Evolutionary conservation across 2,329 filamentous ascomycete species (phyloP), one percentile per base, ranked within the genome.

Genomic region (Colletotrichum phormii): DNA sequence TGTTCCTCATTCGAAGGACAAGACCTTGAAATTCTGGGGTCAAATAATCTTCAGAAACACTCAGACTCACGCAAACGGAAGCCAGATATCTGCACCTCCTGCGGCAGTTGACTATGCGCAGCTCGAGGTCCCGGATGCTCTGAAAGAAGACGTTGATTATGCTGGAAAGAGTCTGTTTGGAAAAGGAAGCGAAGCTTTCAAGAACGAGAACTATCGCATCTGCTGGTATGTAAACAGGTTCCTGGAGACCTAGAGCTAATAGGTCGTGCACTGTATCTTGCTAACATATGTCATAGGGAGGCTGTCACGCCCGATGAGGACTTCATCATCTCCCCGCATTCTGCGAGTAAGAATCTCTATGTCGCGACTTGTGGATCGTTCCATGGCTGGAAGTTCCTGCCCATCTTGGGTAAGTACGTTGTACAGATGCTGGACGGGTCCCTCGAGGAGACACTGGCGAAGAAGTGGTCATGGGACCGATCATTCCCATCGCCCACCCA

Each of bases 321-420:
- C 74, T 88, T 87, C 73, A 81, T 90, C 29, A 85, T 90, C 70
- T 85, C 84, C 4, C 85, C 86, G 0, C 82, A 88, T 64, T 55
- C 81, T 0, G 79, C 80, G 72, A 86, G 57, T n/a, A 74, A 67
- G 22, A 87, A 87, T 60, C 77, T 90, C 1, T 89, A 85, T 73
- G 75, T 91, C 4, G 88, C 87, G 0, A 85, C 86, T 0, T 88
- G 86, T 2, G 88, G 88, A 0, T 89, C 87, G 4, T 88, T 89
- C 65, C 88, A 90, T 76, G 84, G 86, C 26, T 89, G 84, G 81
- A 90, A 90, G 51, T 72, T 72, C 24, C 37, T 90, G 37, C 88
- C 88, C 0, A 84, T 84, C 1, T 84, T 88, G 51, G 88, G 88
- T 2, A 84, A 83, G 59, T 90, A 90, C 74, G 81, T 87, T 58